phyloP scores from a whole-genome alignment of 495 filamentous ascomycete genomes.

The Neurospora tetraspora region DNA sequence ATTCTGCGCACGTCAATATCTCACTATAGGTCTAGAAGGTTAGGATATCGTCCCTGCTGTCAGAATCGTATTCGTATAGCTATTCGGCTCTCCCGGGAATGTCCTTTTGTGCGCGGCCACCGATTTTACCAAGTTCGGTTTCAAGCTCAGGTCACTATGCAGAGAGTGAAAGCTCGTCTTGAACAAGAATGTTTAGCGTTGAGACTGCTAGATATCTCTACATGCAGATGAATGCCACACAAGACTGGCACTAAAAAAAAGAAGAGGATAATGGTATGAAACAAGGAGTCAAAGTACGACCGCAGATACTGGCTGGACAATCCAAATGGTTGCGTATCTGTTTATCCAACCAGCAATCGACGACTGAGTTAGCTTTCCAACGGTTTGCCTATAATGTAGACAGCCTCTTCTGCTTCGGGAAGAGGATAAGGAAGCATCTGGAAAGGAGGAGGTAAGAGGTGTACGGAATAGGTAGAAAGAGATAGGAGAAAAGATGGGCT shows the following conservation, averaged over 20 bases:
- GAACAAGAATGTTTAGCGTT: neutral
- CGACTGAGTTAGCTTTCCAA: neutral
- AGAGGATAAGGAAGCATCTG: neutral
- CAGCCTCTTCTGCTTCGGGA: neutral
- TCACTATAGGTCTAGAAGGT: neutral
- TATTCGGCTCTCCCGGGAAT: rapidly evolving
- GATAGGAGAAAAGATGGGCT: neutral
- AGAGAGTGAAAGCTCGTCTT: neutral
- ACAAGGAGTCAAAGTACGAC: neutral
- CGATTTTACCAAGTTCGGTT: neutral
- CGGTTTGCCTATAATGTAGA: neutral
- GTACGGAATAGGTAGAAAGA: neutral
- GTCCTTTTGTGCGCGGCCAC: neutral
- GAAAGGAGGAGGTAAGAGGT: neutral
- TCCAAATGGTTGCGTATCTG: neutral
- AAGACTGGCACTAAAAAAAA: neutral
- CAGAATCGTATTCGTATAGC: neutral
- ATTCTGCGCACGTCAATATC: no score
- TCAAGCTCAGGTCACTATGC: neutral
- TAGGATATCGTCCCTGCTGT: neutral
- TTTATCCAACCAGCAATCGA: neutral
- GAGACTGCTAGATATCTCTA: neutral
- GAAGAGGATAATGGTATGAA: neutral
- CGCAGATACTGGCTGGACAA: neutral
- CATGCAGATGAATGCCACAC: neutral